Base-by-base conservation (phyloP, 495 filamentous ascomycete species). In the Tirmania nivea region DNA sequence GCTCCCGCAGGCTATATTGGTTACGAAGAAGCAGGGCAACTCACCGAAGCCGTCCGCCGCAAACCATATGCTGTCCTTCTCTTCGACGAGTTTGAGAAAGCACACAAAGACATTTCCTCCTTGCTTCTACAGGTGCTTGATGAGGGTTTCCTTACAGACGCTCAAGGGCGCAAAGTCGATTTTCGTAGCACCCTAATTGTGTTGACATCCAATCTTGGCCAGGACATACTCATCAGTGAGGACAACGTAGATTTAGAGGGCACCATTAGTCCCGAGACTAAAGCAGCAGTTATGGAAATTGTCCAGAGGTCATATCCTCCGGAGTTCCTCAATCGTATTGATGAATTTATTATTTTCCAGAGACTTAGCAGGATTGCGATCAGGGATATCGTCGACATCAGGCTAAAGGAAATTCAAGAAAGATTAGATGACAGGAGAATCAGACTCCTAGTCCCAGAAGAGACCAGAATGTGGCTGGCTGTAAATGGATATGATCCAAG, bases 41-140 rank as follows among this genome's bases (percentile, higher is more conserved):
- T 97, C 8, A 96, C 90, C 1, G 90, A 97, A 65, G 90, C 90
- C 17, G 86, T 97, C 2, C 75, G 90, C 49, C 77, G 90, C 51
- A 97, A 96, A 65, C 90, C 90, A 1, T 96, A 97, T 60, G 90
- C 90, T 1, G 84, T 97, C 6, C 70, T 97, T 0, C 71, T 97
- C 1, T 93, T 97, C 57, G 90, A 97, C 68, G 90, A 96, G 60
- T 97, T 94, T 63, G 89, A 96, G 65, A 95, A 97, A 64, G 89
- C 89, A 2, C 89, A 96, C 63, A 80, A 84, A 20, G 90, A 97
- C 63, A 95, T 96, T 56, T 90, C 86, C 2, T 80, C 88, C 0
- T 69, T 97, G n/a, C 76, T 97, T 5, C 76, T 97, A 1, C 90
- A 96, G 59, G 90, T 96, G 1, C 76, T 97, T 0, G 90, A 97